Percentiles rank a stretch among this genome's conserved stretches.
Conservation (phyloP, 495 filamentous ascomycete genomes). For the Trichoderma asperelloides region DNA sequence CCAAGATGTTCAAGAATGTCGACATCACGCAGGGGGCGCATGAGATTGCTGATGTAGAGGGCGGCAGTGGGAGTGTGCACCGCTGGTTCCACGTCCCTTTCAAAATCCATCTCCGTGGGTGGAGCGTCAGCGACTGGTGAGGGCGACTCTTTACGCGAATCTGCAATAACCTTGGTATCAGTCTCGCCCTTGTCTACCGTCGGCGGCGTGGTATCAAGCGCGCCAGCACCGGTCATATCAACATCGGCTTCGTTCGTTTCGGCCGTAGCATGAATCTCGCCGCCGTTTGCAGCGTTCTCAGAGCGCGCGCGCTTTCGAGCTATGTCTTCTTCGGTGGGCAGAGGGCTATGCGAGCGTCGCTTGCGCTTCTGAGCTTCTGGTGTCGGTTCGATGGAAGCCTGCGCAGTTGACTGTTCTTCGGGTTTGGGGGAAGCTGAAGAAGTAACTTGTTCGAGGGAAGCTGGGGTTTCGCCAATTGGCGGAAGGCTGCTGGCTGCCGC, state of each 20-base stretch:
- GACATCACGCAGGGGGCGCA: slow-evolving; percentile 68
- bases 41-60: slow-evolving; percentile 85
- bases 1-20: slow-evolving; percentile 58
- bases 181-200: neutral
- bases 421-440: slow-evolving; percentile 13
- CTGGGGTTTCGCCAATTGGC: slow-evolving; percentile 15
- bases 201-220: neutral
- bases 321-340: slow-evolving; percentile 40
- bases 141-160: slow-evolving; percentile 12
- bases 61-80: slow-evolving; percentile 76
- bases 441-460: slow-evolving; percentile 16
- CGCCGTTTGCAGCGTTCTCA: slow-evolving; percentile 16
- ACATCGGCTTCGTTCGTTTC: neutral
- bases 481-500: neutral
- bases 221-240: neutral
- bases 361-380: slow-evolving; percentile 57
- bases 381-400: slow-evolving; percentile 13
- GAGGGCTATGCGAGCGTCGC: slow-evolving; percentile 61
- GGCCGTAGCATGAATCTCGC: neutral
- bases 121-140: slow-evolving; percentile 18
- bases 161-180: slow-evolving; percentile 20
- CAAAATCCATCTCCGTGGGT: slow-evolving; percentile 16
- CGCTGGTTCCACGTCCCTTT: slow-evolving; percentile 49
- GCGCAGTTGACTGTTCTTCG: slow-evolving; percentile 11
- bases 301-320: slow-evolving; percentile 34